These are phyloP conservation scores for Xerocomus amazonicus DNA, from an alignment of 1,284 basidiomycete species.

Conservation along the genomic window DNA sequence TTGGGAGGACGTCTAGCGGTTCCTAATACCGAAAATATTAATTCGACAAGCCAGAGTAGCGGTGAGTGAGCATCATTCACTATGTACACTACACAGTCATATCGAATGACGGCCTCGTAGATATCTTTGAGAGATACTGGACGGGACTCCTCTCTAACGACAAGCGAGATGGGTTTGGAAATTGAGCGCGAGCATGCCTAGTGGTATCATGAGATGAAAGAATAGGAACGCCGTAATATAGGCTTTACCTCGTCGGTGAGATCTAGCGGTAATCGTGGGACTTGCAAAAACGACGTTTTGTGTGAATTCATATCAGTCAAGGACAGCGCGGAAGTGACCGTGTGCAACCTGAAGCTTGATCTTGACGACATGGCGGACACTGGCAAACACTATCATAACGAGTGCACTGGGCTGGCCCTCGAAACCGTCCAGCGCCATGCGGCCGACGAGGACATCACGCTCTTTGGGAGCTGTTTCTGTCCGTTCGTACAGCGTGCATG, in stretches of 20 bases:
- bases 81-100: constrained; percentile 16
- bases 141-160: constrained; percentile 2
- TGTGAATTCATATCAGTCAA: constrained; percentile 10
- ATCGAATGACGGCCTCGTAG: constrained; percentile 12
- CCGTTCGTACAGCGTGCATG: constrained; percentile 47
- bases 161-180: constrained; percentile 21
- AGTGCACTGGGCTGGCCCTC: constrained; percentile 40
- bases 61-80: constrained; percentile 9
- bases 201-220: not conserved
- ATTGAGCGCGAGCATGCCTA: constrained; percentile 20
- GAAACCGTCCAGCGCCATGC: constrained; percentile 33
- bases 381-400: constrained; percentile 27
- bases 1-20: constrained; percentile 27
- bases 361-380: too few species aligned
- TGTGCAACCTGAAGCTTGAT: not conserved
- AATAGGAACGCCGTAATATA: not conserved
- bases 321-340: not conserved
- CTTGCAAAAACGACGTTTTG: constrained; percentile 17
- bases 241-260: constrained; percentile 24
- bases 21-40: constrained; percentile 19
- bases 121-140: constrained; percentile 17
- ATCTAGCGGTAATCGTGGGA: constrained; percentile 18
- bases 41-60: not conserved
- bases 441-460: constrained; percentile 28
- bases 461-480: constrained; percentile 43